Evolutionary conservation across 345 rosid genomes (phyloP), one percentile per base, ranked within the genome.

Genomic region (Reutealis trisperma): DNA sequence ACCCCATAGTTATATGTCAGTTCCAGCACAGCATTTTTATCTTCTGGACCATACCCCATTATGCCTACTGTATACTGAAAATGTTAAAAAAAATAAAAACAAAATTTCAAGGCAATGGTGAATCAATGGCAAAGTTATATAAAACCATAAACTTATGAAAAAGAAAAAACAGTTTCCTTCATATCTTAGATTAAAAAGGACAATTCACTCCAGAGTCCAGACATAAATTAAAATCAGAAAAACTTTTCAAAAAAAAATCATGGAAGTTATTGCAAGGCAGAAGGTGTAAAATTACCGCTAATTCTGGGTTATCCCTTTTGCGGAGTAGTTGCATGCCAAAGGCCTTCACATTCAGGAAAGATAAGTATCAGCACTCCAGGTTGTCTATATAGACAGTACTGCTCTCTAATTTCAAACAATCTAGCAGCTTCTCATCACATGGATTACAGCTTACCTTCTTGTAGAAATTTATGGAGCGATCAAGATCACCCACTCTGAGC

Each of bases 11-110:
- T 93, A 87, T 89, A 90, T 42, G 98, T 95, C 78, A 95, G 84
- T 87, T 93, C 97, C 78, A 95, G 84, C 63, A 93, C 98, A 14
- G 88, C 85, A 82, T 30, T 84, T 85, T 89, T 93, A 80, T 94
- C 95, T 89, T 95, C 99, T 72, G 95, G 93, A 71, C 98, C 99
- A 67, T 93, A 93, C 41, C 93, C 99, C 97, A 95, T 76, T n/a
- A 71, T 22, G 32, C 74, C 83, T 57, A 67, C 47, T 24, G 77
- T 59, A 41, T 49, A 65, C 77, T 80, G 76, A 70, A 58, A 67
- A 41, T 42, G 45, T 58, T 52, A 61, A 47, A 37, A 66, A 18
- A 41, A 70, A 61, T 34, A 37, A 66, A 18, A 41, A 70, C 49
- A 64, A 45, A 4, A 61, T 5, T 16, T 37, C 54, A 68, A n/a